A percentile compares a stretch with the other conserved stretches of the same genome.
These are phyloP conservation scores for Marsdenia floribunda DNA, from an alignment of 257 asterid genomes.

Conservation along the genomic window DNA sequence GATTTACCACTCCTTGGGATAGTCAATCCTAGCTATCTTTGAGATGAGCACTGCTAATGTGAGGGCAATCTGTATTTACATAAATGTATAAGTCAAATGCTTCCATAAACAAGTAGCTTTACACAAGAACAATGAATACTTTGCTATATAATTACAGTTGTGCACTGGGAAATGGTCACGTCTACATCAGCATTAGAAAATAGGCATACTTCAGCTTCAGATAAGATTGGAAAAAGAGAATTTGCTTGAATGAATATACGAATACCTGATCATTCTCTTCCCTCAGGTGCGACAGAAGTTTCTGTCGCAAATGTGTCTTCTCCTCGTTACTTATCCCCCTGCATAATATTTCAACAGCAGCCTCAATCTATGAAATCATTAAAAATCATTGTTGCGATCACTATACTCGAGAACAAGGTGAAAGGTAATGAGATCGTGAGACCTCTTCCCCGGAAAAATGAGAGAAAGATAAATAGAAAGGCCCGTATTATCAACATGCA, in stretches of 20 bases:
- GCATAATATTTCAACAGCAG: conserved; percentile 29
- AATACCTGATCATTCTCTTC: conserved; percentile 90
- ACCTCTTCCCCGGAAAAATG: background rate
- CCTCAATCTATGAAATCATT: background rate
- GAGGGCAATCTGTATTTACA: conserved; percentile 63
- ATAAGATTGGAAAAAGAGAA: background rate
- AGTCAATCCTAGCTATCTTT: conserved; percentile 94
- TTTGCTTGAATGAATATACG: conserved; percentile 9
- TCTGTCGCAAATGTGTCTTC: conserved; percentile 77
- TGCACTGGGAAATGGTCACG: background rate
- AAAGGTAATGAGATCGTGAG: background rate
- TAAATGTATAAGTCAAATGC: background rate
- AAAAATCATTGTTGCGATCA: background rate
- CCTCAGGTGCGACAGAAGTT: conserved; percentile 72
- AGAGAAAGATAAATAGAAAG: background rate
- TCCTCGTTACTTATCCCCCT: conserved; percentile 88
- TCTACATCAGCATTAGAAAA: background rate
- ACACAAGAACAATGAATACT: background rate
- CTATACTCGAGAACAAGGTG: background rate
- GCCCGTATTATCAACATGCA: no score
- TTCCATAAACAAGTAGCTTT: conserved; percentile 2
- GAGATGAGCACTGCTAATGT: conserved; percentile 89
- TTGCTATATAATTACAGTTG: background rate
- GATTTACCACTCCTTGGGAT: conserved; percentile 88
- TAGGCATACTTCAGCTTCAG: background rate